Evolutionary conservation across 2,329 filamentous ascomycete genomes (phyloP), one percentile per base, ranked within the genome.

Genomic region (Scedosporium apiospermum): DNA sequence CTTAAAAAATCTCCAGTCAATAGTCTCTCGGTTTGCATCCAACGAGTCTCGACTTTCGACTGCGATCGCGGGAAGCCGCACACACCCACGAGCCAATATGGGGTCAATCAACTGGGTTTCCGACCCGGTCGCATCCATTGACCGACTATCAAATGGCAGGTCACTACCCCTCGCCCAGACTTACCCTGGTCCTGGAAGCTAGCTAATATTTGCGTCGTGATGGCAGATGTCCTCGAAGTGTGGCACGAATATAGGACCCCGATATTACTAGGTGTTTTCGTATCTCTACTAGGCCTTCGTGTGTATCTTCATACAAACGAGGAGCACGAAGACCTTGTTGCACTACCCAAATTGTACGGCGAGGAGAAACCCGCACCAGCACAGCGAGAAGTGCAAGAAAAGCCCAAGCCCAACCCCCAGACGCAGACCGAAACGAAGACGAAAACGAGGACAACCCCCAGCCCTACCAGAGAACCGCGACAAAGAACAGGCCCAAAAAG

Each of bases 211-310:
- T 49, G n/a, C 44, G 27, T 46, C 2, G 41, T n/a, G 51, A 53
- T n/a, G 18, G 4, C 62, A 77, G 75, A 75, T 57, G 59, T 74
- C 63, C 68, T 79, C 10, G 76, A 78, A 57, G 63, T 74, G 9
- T 82, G 80, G 80, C 79, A 82, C 65, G 65, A 70, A 59, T 73
- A 80, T 64, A 76, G 80, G 23, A 77, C 77, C 16, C 72, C 76
- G 1, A 74, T 81, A 30, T 72, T 82, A 16, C 66, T 81, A 3
- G 68, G 70, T 42, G 66, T 72, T 2, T 71, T 80, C 60, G 64
- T 73, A 2, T 55, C 73, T 9, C 73, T 82, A 42, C 65, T 76
- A 5, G 68, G 72, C 4, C 64, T 78, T 26, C 74, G 80, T 46
- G 59, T 77, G 4, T 81, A 80, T 61, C 68, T 82, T 0, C 75